Evolutionary conservation across 352 stramenopile species (phyloP).

Genomic region (Globisporangium carolinianum): DNA sequence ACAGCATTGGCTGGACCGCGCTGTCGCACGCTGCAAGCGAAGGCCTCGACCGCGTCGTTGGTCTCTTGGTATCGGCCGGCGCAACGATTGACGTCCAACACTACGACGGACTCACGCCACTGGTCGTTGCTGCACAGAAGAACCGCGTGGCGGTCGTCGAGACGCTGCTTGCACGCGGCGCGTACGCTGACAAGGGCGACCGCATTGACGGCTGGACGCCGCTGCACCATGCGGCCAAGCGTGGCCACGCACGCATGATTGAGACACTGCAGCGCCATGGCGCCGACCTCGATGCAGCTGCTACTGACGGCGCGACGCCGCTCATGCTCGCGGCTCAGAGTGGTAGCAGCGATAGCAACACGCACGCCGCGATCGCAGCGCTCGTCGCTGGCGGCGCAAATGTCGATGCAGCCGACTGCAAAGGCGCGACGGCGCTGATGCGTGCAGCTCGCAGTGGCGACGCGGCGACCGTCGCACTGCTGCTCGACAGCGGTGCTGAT

Average conservation of each 20-base stretch:
- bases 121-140: constrained; percentile 5
- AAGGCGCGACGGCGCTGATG: constrained; percentile 5
- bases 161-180: constrained; percentile 3
- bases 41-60: constrained; percentile 2
- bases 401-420: not conserved
- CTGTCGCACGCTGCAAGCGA: constrained; percentile 10
- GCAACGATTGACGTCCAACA: constrained; percentile 1
- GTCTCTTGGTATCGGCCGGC: not conserved
- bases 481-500: not conserved
- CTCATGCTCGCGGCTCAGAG: not conserved
- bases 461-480: not conserved
- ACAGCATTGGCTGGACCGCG: constrained; percentile 7
- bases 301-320: not conserved
- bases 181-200: constrained; percentile 1
- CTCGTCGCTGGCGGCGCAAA: not conserved
- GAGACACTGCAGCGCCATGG: not conserved
- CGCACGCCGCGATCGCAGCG: not conserved
- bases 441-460: constrained; percentile 1
- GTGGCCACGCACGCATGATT: constrained; percentile 1
- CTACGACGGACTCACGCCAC: constrained; percentile 5
- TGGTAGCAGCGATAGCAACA: not conserved
- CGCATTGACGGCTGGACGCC: constrained; percentile 6
- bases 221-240: constrained; percentile 4
- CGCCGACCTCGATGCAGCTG: not conserved
- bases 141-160: not conserved